Percentiles rank a stretch among this genome's conserved stretches.
Conservation (phyloP, 768 basidiomycete genomes). For the Jaapia argillacea region DNA sequence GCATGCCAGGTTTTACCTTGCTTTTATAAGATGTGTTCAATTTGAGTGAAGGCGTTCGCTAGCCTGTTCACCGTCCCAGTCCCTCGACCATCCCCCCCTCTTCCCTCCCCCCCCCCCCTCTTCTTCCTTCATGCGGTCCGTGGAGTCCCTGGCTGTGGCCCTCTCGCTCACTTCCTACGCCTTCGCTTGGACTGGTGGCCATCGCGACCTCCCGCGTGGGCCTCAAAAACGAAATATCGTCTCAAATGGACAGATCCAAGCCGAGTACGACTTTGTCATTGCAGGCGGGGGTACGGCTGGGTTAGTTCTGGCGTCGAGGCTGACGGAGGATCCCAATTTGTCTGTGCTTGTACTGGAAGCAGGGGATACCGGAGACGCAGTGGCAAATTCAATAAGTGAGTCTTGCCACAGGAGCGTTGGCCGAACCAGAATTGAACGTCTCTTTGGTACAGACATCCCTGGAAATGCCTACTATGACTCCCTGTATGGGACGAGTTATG, state of each 20-base stretch:
- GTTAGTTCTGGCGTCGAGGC: conserved; percentile 31
- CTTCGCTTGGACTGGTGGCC: conserved; percentile 8
- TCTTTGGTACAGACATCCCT: conserved; percentile 31
- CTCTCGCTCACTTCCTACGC: conserved; percentile 10
- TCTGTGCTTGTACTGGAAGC: conserved; percentile 36
- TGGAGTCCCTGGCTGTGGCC: conserved; percentile 7
- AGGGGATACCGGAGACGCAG: conserved; percentile 32
- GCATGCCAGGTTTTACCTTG: too few relatives aligned
- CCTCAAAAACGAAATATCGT: conserved; percentile 26
- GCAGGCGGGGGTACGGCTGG: conserved; percentile 39
- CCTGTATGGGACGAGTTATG: conserved; percentile 34
- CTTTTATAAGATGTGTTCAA: too few relatives aligned
- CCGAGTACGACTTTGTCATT: conserved; percentile 45
- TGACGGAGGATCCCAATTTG: conserved; percentile 33
- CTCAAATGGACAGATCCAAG: conserved; percentile 24
- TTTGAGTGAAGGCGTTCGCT: too few relatives aligned
- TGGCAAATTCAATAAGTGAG: conserved; percentile 23
- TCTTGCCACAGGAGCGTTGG: background rate
- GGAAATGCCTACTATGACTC: conserved; percentile 41
- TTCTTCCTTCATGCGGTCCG: background rate
- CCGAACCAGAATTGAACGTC: background rate
- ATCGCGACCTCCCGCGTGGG: conserved; percentile 9
- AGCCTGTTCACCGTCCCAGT: too few relatives aligned
- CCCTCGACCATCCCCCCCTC: too few relatives aligned
- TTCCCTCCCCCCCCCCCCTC: background rate